Base-by-base conservation (phyloP, 2,329 filamentous ascomycete species). In the Sphaerostilbella broomeana region DNA sequence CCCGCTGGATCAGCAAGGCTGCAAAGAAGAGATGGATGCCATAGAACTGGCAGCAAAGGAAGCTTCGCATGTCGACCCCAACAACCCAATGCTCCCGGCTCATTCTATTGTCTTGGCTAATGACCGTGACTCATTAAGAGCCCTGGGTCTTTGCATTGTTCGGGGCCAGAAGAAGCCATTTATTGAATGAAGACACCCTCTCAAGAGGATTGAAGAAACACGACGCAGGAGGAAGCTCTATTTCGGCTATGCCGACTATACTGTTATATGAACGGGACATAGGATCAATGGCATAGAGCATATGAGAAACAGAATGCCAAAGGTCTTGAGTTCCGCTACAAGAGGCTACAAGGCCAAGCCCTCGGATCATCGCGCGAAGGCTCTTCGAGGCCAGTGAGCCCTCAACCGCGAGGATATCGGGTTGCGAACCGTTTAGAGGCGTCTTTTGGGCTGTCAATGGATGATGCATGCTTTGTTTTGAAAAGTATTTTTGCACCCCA, bases 21-120 rank as follows among this genome's bases (percentile, higher is more conserved):
- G 92, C 66, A 95, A 94, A 61, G 89, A 95, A 58, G 92, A 97
- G 65, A 95, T 98, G 87, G 89, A 95, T 54, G 89, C 89, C 25
- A 97, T 98, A 47, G 89, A 95, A 58, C 87, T 95, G 63, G 86
- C 92, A 1, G 92, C 92, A 29, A 90, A 89, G 61, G 90, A 97
- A 52, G 90, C 92, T 2, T 84, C 86, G 12, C 79, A 85, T 46
- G 82, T 97, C 45, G 87, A 90, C 51, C 84, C 84, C 1, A 85
- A 92, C 46, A 86, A 94, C 46, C 92, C 89, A 0, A 89, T 94
- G 81, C 65, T 95, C n/a, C 89, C 92, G 1, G 82, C 89, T 1
- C 80, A 82, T 46, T 81, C 77, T 6, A 92, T 98, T 47, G 77
- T 97, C 42, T 72, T 84, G 35, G 80, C 86, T 5, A 81, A 75